These are phyloP conservation scores for Teunomyces pallodes DNA, from an alignment of 805 yeast genomes.

Conservation along the genomic window DNA sequence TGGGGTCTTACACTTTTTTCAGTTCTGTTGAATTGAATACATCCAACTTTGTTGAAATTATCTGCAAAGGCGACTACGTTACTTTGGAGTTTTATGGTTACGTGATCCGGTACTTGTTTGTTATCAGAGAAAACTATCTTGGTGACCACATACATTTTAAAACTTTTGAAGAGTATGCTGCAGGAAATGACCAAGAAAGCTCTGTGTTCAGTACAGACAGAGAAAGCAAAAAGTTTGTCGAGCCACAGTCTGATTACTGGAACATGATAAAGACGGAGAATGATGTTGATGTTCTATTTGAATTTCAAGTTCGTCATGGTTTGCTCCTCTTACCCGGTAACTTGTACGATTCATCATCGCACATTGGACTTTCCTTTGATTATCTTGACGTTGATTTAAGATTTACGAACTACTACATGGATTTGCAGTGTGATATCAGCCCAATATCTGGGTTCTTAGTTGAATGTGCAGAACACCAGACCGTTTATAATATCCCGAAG, in stretches of 20 bases:
- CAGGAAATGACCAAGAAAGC: slow-evolving; percentile 5
- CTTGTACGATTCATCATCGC: slow-evolving; percentile 62
- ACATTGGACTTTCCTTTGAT: slow-evolving; percentile 61
- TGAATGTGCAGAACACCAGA: slow-evolving; percentile 18
- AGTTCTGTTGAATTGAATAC: slow-evolving; percentile 59
- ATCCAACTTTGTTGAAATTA: slow-evolving; percentile 65
- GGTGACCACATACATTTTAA: slow-evolving; percentile 82
- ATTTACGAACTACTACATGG: slow-evolving; percentile 91
- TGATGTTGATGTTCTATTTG: slow-evolving; percentile 74
- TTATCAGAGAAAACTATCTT: slow-evolving; percentile 81
- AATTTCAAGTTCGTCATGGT: slow-evolving; percentile 69
- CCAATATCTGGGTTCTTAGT: slow-evolving; percentile 47
- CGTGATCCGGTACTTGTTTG: slow-evolving; percentile 69
- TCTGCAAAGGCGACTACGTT: slow-evolving; percentile 63
- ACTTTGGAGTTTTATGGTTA: slow-evolving; percentile 77
- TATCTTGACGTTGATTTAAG: slow-evolving; percentile 75
- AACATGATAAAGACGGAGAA: slow-evolving; percentile 52
- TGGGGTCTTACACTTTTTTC: slow-evolving; percentile 65
- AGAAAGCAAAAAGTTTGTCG: slow-evolving; percentile 2
- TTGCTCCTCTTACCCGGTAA: slow-evolving; percentile 70
- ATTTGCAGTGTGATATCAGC: slow-evolving; percentile 70
- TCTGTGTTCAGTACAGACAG: not conserved
- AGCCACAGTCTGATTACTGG: slow-evolving; percentile 30
- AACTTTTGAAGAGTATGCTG: slow-evolving; percentile 79
- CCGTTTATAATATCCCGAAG: slow-evolving; percentile 22